Evolutionary conservation across 306 rosid species (phyloP).

Genomic region (Chamaecrista fasciculata): DNA sequence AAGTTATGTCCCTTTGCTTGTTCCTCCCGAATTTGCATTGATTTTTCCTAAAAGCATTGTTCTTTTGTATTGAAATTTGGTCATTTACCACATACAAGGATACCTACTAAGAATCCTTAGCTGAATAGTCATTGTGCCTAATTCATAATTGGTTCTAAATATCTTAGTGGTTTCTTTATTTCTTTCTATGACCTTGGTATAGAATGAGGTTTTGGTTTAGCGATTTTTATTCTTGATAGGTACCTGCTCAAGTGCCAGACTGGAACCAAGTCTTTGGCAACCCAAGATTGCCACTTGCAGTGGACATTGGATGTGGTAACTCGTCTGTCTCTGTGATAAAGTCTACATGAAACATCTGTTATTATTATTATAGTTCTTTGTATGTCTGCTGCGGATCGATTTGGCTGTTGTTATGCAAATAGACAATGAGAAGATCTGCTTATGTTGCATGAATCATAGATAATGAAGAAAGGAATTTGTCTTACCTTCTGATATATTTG

Average conservation of each 20-base stretch:
- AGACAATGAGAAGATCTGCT: neutral
- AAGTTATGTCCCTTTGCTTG: neutral
- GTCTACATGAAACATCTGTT: neutral
- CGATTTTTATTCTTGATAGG: conserved; percentile 38
- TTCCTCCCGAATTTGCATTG: neutral
- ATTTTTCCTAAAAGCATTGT: neutral
- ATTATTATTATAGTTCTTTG: neutral
- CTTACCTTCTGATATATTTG: conserved; percentile 1
- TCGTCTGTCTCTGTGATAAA: conserved; percentile 14
- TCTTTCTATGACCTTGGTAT: neutral
- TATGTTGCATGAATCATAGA: neutral
- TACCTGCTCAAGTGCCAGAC: conserved; percentile 66
- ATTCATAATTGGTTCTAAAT: neutral
- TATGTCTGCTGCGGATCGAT: neutral
- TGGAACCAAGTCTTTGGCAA: conserved; percentile 80
- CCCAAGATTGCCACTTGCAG: conserved; percentile 87
- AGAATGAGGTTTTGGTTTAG: conserved; percentile 6
- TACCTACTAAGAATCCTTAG: neutral
- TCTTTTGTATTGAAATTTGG: neutral
- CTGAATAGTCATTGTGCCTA: neutral
- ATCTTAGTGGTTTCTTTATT: neutral
- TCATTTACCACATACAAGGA: neutral
- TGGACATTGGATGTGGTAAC: conserved; percentile 91
- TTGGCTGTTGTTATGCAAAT: conserved; percentile 24
- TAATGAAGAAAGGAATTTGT: neutral